Evolutionary conservation across 129 eudicot genomes (phyloP), one percentile per base, ranked within the genome.

Genomic region (Silybum marianum): DNA sequence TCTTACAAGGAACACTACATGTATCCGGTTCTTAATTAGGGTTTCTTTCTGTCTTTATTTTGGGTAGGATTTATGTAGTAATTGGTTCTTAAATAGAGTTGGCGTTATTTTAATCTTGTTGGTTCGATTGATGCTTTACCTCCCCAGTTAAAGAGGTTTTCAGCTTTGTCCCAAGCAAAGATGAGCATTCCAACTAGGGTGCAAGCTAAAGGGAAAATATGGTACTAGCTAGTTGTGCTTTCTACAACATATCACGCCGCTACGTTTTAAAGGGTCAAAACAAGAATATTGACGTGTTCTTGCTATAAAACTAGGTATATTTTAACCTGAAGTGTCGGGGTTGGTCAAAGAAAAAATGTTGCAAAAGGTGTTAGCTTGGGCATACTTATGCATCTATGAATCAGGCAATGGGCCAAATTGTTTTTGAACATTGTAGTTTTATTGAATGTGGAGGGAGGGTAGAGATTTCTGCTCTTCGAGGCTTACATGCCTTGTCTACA

Each of bases 21-120:
- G 42, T 19, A 19, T 42, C 25, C 13, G 44, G 39, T 22, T 68
- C 24, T 24, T 70, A 7, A 9, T 69, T 11, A 19, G 74, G 48
- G 68, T 63, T 62, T 65, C 66, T 14, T 42, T 69, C 2, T 34
- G 67, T 16, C 18, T 28, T 30, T 19, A 9, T 40, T 44, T 75
- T 18, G 48, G 24, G 19, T 70, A 58, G 73, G 73, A 72, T 71
- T 82, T 76, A 60, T 69, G 72, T 54, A 6, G 6, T 14, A 28
- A 12, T 11, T 69, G 34, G 30, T 68, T 28, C 19, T 36, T 36
- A 80, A 28, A 34, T 60, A 11, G 39, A 72, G 83, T 21, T 63
- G 12, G 13, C 13, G 3, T 63, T 63, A n/a, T 18, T 60, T 18
- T 21, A 19, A 21, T 60, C 68, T n/a, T 75, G 3, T 10, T 72